These are phyloP conservation scores for Cicer bijugum DNA, from an alignment of 306 rosid species.

Conservation along the genomic window DNA sequence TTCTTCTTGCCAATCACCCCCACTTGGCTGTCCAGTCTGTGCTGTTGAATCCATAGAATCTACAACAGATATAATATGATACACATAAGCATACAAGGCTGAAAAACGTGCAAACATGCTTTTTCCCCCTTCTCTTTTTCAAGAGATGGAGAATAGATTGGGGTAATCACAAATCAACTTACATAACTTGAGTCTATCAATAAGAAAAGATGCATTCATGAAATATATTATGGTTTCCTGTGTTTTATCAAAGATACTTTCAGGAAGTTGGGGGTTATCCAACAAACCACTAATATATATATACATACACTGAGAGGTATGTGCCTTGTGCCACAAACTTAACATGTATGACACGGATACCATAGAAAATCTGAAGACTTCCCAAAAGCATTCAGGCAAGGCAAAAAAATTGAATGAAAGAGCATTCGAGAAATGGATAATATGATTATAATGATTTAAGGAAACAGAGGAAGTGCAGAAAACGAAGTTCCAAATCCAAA, in stretches of 20 bases:
- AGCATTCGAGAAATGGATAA: conserved; percentile 25
- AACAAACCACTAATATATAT: conserved; percentile 10
- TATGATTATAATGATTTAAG: conserved; percentile 26
- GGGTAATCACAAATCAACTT: conserved; percentile 22
- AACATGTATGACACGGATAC: neutral
- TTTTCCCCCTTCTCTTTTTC: neutral
- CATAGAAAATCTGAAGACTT: neutral
- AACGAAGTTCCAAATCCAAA: neutral
- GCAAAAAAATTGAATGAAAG: conserved; percentile 3
- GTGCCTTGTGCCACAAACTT: neutral
- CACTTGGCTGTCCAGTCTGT: conserved; percentile 78
- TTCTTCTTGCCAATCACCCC: conserved; percentile 89
- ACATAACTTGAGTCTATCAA: conserved; percentile 2
- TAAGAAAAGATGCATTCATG: conserved; percentile 34
- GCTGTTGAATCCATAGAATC: conserved; percentile 93
- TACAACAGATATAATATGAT: conserved; percentile 46
- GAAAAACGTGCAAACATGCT: neutral
- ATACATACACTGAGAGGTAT: conserved; percentile 2
- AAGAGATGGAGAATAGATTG: neutral
- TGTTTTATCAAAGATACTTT: conserved; percentile 16
- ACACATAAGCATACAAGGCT: conserved; percentile 40
- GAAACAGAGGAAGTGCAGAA: conserved; percentile 21
- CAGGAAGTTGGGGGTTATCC: conserved; percentile 15
- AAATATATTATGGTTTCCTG: conserved; percentile 8
- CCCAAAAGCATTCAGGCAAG: conserved; percentile 10